These are phyloP conservation scores for Exserohilum rostratum DNA, from an alignment of 2,329 filamentous ascomycete species.

Conservation along the genomic window DNA sequence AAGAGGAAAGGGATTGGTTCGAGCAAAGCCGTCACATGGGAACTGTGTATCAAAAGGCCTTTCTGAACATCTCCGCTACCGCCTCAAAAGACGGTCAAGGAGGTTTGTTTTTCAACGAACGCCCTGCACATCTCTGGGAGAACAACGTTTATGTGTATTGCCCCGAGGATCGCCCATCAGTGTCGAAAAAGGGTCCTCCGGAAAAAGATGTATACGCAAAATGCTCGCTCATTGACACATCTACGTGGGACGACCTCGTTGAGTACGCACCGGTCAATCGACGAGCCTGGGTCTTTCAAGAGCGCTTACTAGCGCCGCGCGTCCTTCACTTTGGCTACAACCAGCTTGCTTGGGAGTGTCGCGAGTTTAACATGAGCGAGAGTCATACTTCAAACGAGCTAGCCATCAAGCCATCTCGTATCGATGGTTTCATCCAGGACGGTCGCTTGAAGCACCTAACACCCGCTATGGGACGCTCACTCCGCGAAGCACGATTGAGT, in stretches of 20 bases:
- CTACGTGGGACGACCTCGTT: conserved; percentile 20
- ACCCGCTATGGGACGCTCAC: not conserved
- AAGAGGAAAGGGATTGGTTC: conserved; percentile 21
- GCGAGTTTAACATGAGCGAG: conserved; percentile 13
- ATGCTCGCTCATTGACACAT: conserved; percentile 16
- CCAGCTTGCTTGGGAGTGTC: conserved; percentile 32
- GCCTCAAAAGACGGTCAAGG: conserved; percentile 16
- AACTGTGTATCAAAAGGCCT: conserved; percentile 21
- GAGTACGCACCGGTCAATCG: conserved; percentile 22
- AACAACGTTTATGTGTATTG: conserved; percentile 18
- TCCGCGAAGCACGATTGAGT: conserved; percentile 6
- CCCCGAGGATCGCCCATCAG: not conserved
- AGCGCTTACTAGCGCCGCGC: conserved; percentile 27
- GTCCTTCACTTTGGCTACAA: conserved; percentile 29
- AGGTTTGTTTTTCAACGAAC: conserved; percentile 20
- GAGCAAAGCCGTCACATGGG: conserved; percentile 22
- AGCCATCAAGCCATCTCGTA: not conserved
- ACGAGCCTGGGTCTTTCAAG: conserved; percentile 35
- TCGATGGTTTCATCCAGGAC: not conserved
- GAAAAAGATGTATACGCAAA: not conserved
- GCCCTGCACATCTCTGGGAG: conserved; percentile 12
- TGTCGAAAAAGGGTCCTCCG: not conserved
- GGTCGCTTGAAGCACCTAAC: conserved; percentile 12
- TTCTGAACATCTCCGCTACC: conserved; percentile 34
- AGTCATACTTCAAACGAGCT: not conserved